Evolutionary conservation across 2,329 filamentous ascomycete genomes (phyloP), one percentile per base, ranked within the genome.

Genomic region (Botrytis porri): DNA sequence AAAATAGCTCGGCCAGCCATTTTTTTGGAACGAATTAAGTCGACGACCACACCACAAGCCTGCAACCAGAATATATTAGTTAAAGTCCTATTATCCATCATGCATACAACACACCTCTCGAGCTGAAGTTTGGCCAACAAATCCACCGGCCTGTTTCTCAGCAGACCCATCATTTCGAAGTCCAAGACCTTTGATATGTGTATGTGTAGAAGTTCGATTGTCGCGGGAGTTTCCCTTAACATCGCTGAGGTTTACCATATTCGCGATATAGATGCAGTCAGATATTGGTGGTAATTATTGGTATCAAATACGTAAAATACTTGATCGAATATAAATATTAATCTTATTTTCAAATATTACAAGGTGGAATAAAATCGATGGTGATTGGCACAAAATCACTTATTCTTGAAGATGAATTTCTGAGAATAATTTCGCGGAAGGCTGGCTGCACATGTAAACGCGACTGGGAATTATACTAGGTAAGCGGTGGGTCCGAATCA

Each of bases 1-100:
- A 99, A 84, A 70, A 99, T 94, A 74, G 95, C 96, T 78, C 96
- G 90, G 69, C 96, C 96, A 14, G 95, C 93, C 95, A 99, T 98
- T 85, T 97, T 98, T 86, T 97, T 97, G 74, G 93, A 91, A 82
- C 92, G 93, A 82, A 99, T 97, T 77, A 99, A 87, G 82, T 98
- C 96, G 80, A 98, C 96, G 59, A 99, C 93, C 60, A 99, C 91
- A 82, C 96, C 96, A 81, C 93, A 97, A 81, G 96, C 96, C 94
- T 94, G 77, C n/a, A 74, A 77, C 48, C 41, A 48, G 97, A 86
- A 81, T 97, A 93, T 70, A 81, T 98, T 94, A 72, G 97, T 91
- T 70, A 97, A 81, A 92, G 95, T 82, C 94, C 94, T 92, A 92
- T 77, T 25, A 74, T 76, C 45, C 41, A 73, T 35, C 20, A 35